Evolutionary conservation across 768 basidiomycete species (phyloP), one percentile per base, ranked within the genome.

Genomic region (Tremella mesenterica): DNA sequence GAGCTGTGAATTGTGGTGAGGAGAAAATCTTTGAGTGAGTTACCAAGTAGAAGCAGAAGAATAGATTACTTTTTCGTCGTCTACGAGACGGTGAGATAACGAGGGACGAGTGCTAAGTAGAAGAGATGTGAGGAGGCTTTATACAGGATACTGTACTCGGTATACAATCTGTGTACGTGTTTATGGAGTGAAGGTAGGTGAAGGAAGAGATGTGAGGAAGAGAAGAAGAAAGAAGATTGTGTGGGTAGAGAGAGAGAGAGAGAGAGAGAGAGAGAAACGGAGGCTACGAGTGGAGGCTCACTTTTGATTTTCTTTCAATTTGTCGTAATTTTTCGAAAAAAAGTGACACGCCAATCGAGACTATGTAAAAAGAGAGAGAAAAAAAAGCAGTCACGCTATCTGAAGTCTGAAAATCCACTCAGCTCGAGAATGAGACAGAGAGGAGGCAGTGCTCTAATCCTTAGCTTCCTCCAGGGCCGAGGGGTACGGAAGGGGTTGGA

Each of bases 171-270:
- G 4, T 8, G 38, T n/a, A n/a, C n/a, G n/a, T n/a, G n/a, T n/a
- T n/a, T n/a, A n/a, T n/a, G 38, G 23, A 23, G 38, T 23, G 4
- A 7, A 16, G n/a, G 21, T 5, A 28, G 44, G 23, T 9, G 41
- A 18, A 28, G 16, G 44, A 13, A 5, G 14, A 48, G 8, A 46
- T 29, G 26, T 21, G 14, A 48, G 23, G 1, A 27, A 18, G 28
- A 13, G 29, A 21, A 36, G 28, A 48, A 30, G 53, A 31, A 50
- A 38, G 44, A 56, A 23, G 51, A 31, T 44, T 44, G 43, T 12
- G 27, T 18, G 45, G 33, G 21, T 14, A 18, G 45, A 47, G 53
- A 28, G 29, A 16, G 30, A 48, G 46, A 34, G 34, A 48, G 21
- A 26, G 26, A 21, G 36, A 43, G 25, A 30, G 26, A 36, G 33